phyloP scores from a whole-genome alignment of 345 rosid species.

The Bretschneidera sinensis region DNA sequence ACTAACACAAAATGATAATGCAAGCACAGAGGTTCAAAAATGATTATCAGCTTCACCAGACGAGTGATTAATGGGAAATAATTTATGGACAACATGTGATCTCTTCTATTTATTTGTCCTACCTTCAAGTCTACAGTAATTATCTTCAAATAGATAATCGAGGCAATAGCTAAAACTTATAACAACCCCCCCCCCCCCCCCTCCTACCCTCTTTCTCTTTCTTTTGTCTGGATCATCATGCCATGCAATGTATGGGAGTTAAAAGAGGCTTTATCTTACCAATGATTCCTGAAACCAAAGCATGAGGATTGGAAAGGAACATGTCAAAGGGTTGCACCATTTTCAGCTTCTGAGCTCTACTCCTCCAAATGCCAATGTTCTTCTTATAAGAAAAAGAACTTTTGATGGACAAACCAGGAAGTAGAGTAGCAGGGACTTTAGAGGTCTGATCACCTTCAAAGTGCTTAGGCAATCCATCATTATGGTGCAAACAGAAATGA shows the following conservation, averaged over 20 bases:
- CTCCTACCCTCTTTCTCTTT: too few species aligned
- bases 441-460: slow-evolving; percentile 29
- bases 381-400: slow-evolving; percentile 58
- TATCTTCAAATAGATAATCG: too few species aligned
- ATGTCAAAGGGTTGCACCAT: slow-evolving; percentile 67
- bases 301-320: slow-evolving; percentile 72
- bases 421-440: slow-evolving; percentile 51
- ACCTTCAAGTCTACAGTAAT: too few species aligned
- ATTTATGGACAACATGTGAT: too few species aligned
- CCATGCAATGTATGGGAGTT: too few species aligned
- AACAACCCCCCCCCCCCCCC: too few species aligned
- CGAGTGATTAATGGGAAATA: too few species aligned
- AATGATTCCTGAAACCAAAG: slow-evolving; percentile 64
- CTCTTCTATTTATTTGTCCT: too few species aligned
- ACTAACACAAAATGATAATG: too few species aligned
- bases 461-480: slow-evolving; percentile 42
- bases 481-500: slow-evolving; percentile 65
- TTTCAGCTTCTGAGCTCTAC: slow-evolving; percentile 55
- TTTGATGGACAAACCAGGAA: slow-evolving; percentile 64
- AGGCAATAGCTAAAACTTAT: background rate
- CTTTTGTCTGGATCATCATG: too few species aligned
- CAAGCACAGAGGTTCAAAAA: too few species aligned
- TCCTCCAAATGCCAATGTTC: slow-evolving; percentile 72
- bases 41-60: too few species aligned
- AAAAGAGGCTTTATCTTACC: slow-evolving; percentile 46